phyloP scores from a whole-genome alignment of 768 basidiomycete genomes.

The Arthromyces matolae region DNA sequence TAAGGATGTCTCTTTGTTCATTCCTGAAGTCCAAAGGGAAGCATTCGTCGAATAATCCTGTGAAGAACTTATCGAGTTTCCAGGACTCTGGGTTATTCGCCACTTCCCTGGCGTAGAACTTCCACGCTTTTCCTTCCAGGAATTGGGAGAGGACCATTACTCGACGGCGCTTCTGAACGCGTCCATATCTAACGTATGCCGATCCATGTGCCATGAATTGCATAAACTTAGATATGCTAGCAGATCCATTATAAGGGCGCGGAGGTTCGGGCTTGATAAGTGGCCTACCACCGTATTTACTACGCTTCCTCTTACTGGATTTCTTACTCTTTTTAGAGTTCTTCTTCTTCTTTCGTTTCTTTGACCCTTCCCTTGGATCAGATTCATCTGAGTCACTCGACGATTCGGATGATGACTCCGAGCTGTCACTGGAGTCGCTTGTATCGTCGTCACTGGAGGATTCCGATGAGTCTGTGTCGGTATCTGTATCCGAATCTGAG shows the following conservation, averaged over 20 bases:
- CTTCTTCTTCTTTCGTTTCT: background rate
- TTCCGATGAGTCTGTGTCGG: too few relatives aligned
- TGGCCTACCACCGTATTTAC: background rate
- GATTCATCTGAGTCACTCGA: background rate
- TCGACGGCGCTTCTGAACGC: background rate
- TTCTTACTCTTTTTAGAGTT: background rate
- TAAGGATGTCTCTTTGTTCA: background rate
- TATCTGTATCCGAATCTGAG: background rate
- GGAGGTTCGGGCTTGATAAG: background rate
- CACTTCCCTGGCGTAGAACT: background rate
- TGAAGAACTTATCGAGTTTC: background rate
- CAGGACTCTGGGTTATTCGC: background rate
- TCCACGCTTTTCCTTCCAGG: background rate
- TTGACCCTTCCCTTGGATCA: background rate
- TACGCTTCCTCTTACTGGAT: background rate
- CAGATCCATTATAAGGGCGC: too few relatives aligned
- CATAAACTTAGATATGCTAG: too few relatives aligned
- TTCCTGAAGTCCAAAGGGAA: background rate
- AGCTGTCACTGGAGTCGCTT: too few relatives aligned
- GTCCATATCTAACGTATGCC: background rate
- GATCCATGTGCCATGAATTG: background rate
- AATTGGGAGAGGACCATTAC: background rate
- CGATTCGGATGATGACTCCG: too few relatives aligned
- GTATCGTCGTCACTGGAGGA: too few relatives aligned
- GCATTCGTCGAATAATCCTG: background rate